Base-by-base conservation (phyloP, 257 asterid species). In the Ophiorrhiza pumila region DNA sequence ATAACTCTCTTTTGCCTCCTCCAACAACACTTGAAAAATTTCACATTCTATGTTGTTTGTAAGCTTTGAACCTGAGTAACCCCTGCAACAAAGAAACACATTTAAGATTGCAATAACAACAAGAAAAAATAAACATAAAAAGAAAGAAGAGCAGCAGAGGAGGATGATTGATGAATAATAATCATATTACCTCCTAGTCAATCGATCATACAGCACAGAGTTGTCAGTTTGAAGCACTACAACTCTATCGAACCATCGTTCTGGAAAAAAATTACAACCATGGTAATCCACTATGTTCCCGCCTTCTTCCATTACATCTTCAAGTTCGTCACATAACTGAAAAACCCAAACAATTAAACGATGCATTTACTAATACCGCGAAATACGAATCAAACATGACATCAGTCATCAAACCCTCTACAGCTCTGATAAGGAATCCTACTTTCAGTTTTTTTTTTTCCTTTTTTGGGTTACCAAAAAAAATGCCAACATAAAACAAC, bases 251-350 rank as follows among this genome's bases (percentile, higher is more conserved):
- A 95, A 95, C 98, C 99, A 91, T 50, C 93, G 95, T 73, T 93
- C 95, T 0, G 97, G 97, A 71, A 94, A 94, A 81, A 94, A 94
- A 77, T 94, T 98, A 27, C 99, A 90, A 29, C 99, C 96, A 73
- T 90, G 99, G 83, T 94, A 83, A 85, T 94, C 99, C 76, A 94
- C 95, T 73, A 94, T 94, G 90, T 80, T 90, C 46, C 99, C 99
- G 73, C 99, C 97, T 68, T 77, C 85, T 78, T 88, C 96, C 98
- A 94, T 94, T 84, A 87, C 65, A 80, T 91, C 97, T 76, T 94
- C 98, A 15, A 94, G 97, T 80, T 94, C 99, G 75, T 91, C 99
- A 65, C 97, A 91, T 2, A 91, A 90, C 99, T 94, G 73, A 47
- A 52, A 17, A n/a, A n/a, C n/a, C n/a, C n/a, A 42, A 43, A 34